These are phyloP conservation scores for Amphicarpaea edgeworthii DNA, from an alignment of 306 rosid genomes.

Conservation along the genomic window DNA sequence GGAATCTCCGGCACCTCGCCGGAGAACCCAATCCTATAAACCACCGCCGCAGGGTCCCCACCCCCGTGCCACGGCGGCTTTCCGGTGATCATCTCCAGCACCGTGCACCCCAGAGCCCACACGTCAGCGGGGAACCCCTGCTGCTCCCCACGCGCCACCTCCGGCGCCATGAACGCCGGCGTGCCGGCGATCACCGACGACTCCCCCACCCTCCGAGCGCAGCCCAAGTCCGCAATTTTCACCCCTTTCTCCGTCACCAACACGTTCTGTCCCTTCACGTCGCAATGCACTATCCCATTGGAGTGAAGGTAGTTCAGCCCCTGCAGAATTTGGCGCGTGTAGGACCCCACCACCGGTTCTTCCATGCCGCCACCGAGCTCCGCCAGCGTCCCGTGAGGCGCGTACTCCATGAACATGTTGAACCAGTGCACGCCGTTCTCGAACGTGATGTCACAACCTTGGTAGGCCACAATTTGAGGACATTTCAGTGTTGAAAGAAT, in stretches of 20 bases:
- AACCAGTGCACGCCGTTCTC: conserved; percentile 65
- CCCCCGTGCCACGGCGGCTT: conserved; percentile 61
- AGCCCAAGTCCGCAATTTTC: conserved; percentile 89
- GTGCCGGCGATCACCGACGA: conserved; percentile 61
- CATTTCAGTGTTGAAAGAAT: conserved; percentile 63
- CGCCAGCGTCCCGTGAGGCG: conserved; percentile 65
- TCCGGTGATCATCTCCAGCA: conserved; percentile 88
- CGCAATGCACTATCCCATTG: conserved; percentile 87
- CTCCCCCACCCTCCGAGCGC: conserved; percentile 55
- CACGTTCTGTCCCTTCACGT: conserved; percentile 75
- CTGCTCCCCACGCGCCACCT: conserved; percentile 89
- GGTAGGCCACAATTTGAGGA: conserved; percentile 62
- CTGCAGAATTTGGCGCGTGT: conserved; percentile 62
- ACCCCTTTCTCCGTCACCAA: conserved; percentile 64
- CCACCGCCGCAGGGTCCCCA: conserved; percentile 62
- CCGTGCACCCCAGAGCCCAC: conserved; percentile 91
- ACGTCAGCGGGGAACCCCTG: conserved; percentile 86
- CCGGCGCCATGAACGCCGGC: conserved; percentile 91
- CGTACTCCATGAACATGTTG: conserved; percentile 82
- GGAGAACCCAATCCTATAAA: conserved; percentile 70
- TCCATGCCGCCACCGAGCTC: conserved; percentile 55
- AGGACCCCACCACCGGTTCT: conserved; percentile 47
- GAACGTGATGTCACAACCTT: conserved; percentile 64
- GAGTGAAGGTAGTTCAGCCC: conserved; percentile 73
- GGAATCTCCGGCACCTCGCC: conserved; percentile 73